Base-by-base conservation (phyloP, 805 yeast genomes). In the Starmerella floricola region DNA sequence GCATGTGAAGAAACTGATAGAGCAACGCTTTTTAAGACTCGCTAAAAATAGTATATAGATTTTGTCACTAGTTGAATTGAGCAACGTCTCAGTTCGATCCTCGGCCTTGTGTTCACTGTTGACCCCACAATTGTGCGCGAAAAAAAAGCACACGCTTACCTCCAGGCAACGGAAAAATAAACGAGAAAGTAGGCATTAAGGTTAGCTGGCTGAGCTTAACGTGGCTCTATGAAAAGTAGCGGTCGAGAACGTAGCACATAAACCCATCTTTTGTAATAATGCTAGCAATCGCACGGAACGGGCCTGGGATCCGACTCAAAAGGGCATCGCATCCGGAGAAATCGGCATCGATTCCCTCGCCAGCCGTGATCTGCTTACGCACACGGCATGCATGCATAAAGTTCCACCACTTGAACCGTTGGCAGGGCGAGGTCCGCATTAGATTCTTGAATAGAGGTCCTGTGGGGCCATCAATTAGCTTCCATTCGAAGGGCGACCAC, bases 381-480 rank as follows among this genome's bases (percentile, higher is more conserved):
- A 87, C 75, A 10, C 80, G 80, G 62, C 98, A 88, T 2, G 85
- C 79, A 43, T 74, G 70, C 75, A 84, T 72, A 52, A 84, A 69
- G 56, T 88, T 87, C 91, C 94, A 88, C 95, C 95, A 85, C 58
- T 84, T 86, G 47, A 75, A 68, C 28, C 87, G 64, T 57, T 86
- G 93, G 58, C 98, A 88, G 1, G 91, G 77, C 13, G 74, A 70
- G 1, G 64, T 59, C 33, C 98, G 68, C 37, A 69, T 60, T 41
- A 91, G 65, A 55, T 85, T 79, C 61, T 88, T 88, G 42, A 69
- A 66, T 40, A 91, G 60, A 1, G 98, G 98, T 0, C 98, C 98
- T 1, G 72, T 65, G 2, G 98, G 98, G 0, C 98, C 98, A 54
- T 82, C 87, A 38, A 91, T 86, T 58, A 81, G 84, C 51, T 76